phyloP scores from a whole-genome alignment of 2,329 filamentous ascomycete species.

The Akanthomyces dipterigenus region DNA sequence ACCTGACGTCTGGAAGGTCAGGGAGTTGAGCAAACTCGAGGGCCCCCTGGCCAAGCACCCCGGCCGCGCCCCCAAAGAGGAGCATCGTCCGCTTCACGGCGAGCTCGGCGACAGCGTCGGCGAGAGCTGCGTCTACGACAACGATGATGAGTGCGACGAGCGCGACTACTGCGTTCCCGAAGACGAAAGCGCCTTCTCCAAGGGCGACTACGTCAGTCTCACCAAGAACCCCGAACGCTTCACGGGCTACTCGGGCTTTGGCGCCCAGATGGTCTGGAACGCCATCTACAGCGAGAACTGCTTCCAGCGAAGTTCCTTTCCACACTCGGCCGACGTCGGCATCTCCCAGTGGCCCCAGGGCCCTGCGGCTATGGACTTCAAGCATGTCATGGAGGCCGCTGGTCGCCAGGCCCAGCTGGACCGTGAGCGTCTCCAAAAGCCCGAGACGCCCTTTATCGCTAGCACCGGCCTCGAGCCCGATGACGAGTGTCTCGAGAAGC shows the following conservation, averaged over 20 bases:
- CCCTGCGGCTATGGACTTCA: constrained; percentile 54
- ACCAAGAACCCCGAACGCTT: constrained; percentile 92
- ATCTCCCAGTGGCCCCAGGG: constrained; percentile 34
- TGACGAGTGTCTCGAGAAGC: constrained; percentile 93
- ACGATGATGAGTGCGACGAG: constrained; percentile 94
- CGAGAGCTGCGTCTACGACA: constrained; percentile 95
- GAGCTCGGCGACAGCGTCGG: constrained; percentile 78
- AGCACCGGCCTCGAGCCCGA: constrained; percentile 67
- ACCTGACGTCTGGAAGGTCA: constrained; percentile 81
- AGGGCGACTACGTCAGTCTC: constrained; percentile 94
- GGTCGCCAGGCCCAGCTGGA: constrained; percentile 56
- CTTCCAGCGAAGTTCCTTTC: constrained; percentile 66
- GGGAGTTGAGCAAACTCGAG: constrained; percentile 85
- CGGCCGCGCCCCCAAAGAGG: constrained; percentile 63
- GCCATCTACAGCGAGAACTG: constrained; percentile 97
- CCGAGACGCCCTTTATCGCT: constrained; percentile 53
- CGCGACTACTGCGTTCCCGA: constrained; percentile 95
- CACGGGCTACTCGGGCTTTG: constrained; percentile 83
- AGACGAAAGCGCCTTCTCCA: constrained; percentile 77
- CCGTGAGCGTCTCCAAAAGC: constrained; percentile 36
- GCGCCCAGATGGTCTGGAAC: constrained; percentile 88
- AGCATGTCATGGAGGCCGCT: constrained; percentile 52
- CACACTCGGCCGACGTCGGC: constrained; percentile 50
- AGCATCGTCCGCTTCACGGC: constrained; percentile 72
- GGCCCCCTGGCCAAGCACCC: constrained; percentile 90